phyloP scores from a whole-genome alignment of 164 flowering plant species.

The Annona cherimola region DNA sequence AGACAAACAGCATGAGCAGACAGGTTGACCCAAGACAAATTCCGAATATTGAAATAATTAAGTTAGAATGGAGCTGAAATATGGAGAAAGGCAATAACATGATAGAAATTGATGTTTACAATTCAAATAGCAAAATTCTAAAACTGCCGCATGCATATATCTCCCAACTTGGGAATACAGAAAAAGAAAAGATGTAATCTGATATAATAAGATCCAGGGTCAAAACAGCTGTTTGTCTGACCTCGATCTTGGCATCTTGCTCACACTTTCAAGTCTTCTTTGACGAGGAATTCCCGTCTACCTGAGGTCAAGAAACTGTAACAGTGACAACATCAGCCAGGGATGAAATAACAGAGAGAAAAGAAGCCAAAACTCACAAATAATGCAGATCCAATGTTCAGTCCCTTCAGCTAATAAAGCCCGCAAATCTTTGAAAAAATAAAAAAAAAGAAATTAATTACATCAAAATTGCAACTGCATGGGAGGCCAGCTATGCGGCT shows the following conservation, averaged over 20 bases:
- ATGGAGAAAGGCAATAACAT: too few species aligned
- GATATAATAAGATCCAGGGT: background rate
- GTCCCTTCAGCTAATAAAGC: background rate
- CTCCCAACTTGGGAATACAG: background rate
- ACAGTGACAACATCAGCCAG: background rate
- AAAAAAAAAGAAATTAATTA: too few species aligned
- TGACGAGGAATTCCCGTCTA: background rate
- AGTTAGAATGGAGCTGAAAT: too few species aligned
- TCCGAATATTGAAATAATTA: too few species aligned
- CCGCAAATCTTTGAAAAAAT: too few species aligned
- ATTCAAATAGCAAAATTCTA: too few species aligned
- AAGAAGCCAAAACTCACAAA: background rate
- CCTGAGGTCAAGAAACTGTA: background rate
- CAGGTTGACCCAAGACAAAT: too few species aligned
- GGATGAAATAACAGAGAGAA: background rate
- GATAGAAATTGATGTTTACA: too few species aligned
- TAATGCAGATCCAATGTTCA: background rate
- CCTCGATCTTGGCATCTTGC: slow-evolving; percentile 6
- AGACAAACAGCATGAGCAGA: too few species aligned
- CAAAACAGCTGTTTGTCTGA: background rate
- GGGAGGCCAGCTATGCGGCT: too few species aligned
- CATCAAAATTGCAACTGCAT: too few species aligned
- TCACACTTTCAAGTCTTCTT: background rate
- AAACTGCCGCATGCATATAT: too few species aligned
- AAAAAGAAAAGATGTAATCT: background rate